phyloP scores from a whole-genome alignment of 768 basidiomycete species.

The Sutorius australiensis region DNA sequence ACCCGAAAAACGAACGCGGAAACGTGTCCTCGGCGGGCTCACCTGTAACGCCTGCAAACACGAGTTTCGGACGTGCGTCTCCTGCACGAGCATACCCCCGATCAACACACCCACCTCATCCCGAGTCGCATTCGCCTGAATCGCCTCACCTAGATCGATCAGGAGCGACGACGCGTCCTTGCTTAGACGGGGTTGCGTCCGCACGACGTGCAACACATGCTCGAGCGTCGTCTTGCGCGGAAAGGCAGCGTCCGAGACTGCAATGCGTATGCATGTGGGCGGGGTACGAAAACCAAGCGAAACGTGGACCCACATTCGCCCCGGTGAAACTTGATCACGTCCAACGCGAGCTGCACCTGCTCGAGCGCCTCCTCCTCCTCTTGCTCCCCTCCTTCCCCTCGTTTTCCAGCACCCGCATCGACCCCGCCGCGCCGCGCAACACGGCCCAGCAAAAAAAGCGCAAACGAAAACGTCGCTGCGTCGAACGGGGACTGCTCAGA shows the following conservation, averaged over 20 bases:
- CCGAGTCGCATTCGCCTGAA: conserved; percentile 56
- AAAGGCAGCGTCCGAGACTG: conserved; percentile 69
- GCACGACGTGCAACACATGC: conserved; percentile 67
- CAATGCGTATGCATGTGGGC: not conserved
- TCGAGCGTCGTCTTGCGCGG: conserved; percentile 70
- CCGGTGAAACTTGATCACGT: conserved; percentile 36
- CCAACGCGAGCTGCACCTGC: conserved; percentile 68
- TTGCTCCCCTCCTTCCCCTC: conserved; percentile 2
- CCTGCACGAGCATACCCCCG: conserved; percentile 74
- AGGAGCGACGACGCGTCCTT: conserved; percentile 83
- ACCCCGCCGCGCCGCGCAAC: conserved; percentile 72
- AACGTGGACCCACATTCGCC: conserved; percentile 24
- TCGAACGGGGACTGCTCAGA: conserved; percentile 83
- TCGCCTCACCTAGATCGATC: conserved; percentile 76
- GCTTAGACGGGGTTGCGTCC: conserved; percentile 71
- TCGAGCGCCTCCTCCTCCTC: conserved; percentile 63
- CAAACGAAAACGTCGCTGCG: conserved; percentile 79
- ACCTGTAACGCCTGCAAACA: conserved; percentile 92
- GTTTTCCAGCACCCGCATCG: conserved; percentile 24
- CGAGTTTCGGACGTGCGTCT: conserved; percentile 82
- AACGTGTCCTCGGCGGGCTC: not conserved
- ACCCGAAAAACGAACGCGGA: not conserved
- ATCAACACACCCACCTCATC: conserved; percentile 68
- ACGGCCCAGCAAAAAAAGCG: conserved; percentile 67
- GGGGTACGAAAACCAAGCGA: no score